Base-by-base conservation (phyloP, 805 yeast genomes). In the Cyberlindnera mississippiensis region DNA sequence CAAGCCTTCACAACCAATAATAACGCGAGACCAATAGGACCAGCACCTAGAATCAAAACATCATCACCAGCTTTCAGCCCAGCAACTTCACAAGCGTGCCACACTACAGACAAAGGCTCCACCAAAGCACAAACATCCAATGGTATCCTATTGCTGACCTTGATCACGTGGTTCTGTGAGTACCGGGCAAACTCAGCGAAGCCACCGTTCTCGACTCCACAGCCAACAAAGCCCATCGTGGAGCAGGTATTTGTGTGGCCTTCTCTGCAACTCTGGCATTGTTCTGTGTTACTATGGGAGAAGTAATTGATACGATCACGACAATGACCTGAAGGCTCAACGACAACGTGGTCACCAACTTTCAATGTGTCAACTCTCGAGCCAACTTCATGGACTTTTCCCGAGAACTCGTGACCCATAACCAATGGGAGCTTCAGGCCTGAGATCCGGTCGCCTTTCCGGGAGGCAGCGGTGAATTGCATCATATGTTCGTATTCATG, bases 401-500 rank as follows among this genome's bases (percentile, higher is more conserved):
- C 81, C 28, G 78, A 76, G 62, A 80, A 78, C 59, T 76, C 82
- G 60, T 76, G 82, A 44, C 82, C 82, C 35, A 80, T 73, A 16
- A 76, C 78, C 49, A 76, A 61, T n/a, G 82, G 82, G 45, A 76
- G 62, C 40, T 73, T 75, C 40, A 53, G 51, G 15, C 61, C 60
- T 19, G 52, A 45, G 44, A 57, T 54, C 31, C 43, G 49, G 29
- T 57, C 61, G 32, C 61, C 61, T 2, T 30, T 28, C 17, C 68
- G 67, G 32, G 60, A 67, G 44, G 69, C 66, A n/a, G 72, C 72
- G 60, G 74, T 72, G 48, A 80, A 77, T 41, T 77, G 75, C 14
- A 84, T 83, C 2, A 83, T 86, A 19, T 73, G 79, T 37, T 68
- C 62, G 48, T 67, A 80, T 57, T 81, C 79, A 48, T 78, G 83